A percentile compares a stretch with the other conserved stretches of the same genome.
phyloP scores from a whole-genome alignment of 768 basidiomycete genomes.

The Sarcomyxa edulis region DNA sequence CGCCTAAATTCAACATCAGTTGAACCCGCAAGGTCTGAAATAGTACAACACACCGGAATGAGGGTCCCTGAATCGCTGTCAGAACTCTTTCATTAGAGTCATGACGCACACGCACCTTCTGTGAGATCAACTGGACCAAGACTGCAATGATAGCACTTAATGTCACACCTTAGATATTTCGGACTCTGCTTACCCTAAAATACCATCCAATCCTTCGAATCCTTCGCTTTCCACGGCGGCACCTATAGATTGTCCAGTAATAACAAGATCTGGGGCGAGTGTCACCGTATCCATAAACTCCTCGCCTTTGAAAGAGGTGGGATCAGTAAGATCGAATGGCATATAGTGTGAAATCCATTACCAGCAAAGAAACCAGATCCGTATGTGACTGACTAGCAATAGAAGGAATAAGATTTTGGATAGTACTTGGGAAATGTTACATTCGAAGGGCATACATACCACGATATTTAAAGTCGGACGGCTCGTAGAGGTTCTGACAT shows the following conservation, averaged over 20 bases:
- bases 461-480: constrained; percentile 38
- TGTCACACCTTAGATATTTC: not conserved
- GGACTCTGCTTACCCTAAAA: constrained; percentile 44
- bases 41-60: not conserved
- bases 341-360: constrained; percentile 9
- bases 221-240: constrained; percentile 43
- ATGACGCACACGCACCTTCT: constrained; percentile 21
- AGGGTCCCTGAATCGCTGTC: too few species aligned
- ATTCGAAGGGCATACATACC: constrained; percentile 24
- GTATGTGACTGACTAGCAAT: constrained; percentile 54
- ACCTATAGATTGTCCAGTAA: constrained; percentile 57
- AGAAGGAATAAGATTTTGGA: constrained; percentile 1
- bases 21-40: not conserved
- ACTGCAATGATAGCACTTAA: constrained; percentile 22
- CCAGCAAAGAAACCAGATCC: constrained; percentile 59
- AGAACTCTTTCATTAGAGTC: too few species aligned
- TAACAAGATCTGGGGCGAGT: constrained; percentile 41
- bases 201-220: constrained; percentile 52
- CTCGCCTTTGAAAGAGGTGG: constrained; percentile 23
- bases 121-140: constrained; percentile 61
- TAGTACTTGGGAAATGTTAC: not conserved
- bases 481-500: constrained; percentile 45
- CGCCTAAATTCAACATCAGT: constrained; percentile 14
- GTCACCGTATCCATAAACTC: constrained; percentile 51
- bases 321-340: not conserved